Base-by-base conservation (phyloP, 108 stramenopile species). In the Skeletonema menzelii region DNA sequence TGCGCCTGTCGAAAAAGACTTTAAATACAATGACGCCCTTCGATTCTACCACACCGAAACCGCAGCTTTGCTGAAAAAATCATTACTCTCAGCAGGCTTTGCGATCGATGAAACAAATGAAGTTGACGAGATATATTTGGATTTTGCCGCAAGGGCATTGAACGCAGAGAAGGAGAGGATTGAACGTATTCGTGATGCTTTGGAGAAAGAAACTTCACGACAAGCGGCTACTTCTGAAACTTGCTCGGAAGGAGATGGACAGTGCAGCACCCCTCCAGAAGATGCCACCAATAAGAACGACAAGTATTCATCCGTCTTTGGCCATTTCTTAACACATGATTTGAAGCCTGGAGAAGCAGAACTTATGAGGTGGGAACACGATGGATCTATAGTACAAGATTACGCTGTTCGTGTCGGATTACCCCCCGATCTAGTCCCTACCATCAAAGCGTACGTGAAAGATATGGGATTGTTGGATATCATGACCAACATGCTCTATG, bases 391-490 rank as follows among this genome's bases (percentile, higher is more conserved):
- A 27, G 79, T 80, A 7, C 67, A 82, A 26, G 57, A 70, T 12
- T 82, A 83, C 37, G 85, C 79, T 5, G 85, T 75, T 58, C 77
- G 83, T 10, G 62, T 88, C 6, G 85, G 85, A 14, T 56, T 88
- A 19, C 85, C 79, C 0, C 49, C 53, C 2, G 22, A 62, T n/a
- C 72, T 82, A 12, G 24, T 73, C 14, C 72, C 77, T 32, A 74
- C 76, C 24, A 46, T 82, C 12, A 40, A 40, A n/a, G 80, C 82
- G 11, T 69, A 79, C 55, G 71, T 63, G 26, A 71, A 78, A 17
- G 71, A 82, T 27, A 86, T 72, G 61, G 81, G 76, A 27, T 32
- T 85, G 27, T 68, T 82, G 44, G 63, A 79, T 10, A 65, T 82
- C 32, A 71, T 86, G 70, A 74, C 70, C 12, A 73, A 68, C 67